Conservation (phyloP, 2,329 filamentous ascomycete species). For the Aureobasidium pullulans region DNA sequence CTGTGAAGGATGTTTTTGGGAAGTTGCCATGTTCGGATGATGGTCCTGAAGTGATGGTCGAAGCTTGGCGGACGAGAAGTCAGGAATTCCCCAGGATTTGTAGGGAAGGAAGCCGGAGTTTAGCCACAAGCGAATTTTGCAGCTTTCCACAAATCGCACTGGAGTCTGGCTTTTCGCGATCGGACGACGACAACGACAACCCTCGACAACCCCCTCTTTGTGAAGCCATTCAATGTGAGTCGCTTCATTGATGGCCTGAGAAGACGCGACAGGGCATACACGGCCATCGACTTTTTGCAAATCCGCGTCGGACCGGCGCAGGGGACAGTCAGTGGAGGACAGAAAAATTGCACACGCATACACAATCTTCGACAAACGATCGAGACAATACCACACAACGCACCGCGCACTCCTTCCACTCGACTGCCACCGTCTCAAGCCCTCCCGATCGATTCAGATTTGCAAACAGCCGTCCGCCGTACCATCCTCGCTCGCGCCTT, state of each 20-base stretch:
- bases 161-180: not conserved
- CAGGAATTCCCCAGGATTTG: too few relatives aligned
- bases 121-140: too few relatives aligned
- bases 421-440: not conserved
- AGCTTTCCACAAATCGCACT: too few relatives aligned
- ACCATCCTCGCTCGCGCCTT: not conserved
- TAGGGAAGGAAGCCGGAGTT: too few relatives aligned
- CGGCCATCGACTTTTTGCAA: not conserved
- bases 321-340: not conserved
- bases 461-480: not conserved
- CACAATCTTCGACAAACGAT: not conserved
- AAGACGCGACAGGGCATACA: not conserved
- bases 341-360: not conserved
- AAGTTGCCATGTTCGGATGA: too few relatives aligned
- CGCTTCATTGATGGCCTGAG: not conserved
- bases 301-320: not conserved
- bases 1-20: too few relatives aligned
- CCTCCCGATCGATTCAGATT: not conserved
- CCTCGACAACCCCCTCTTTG: conserved; percentile 12
- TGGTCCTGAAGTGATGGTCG: too few relatives aligned
- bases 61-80: too few relatives aligned
- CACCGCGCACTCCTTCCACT: not conserved
- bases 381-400: not conserved
- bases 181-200: conserved; percentile 11
- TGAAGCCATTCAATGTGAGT: conserved; percentile 14